A percentile compares a stretch with the other conserved stretches of the same genome.
These are phyloP conservation scores for Plasmodium gonderi DNA, from an alignment of 169 alveolate species.

Conservation along the genomic window DNA sequence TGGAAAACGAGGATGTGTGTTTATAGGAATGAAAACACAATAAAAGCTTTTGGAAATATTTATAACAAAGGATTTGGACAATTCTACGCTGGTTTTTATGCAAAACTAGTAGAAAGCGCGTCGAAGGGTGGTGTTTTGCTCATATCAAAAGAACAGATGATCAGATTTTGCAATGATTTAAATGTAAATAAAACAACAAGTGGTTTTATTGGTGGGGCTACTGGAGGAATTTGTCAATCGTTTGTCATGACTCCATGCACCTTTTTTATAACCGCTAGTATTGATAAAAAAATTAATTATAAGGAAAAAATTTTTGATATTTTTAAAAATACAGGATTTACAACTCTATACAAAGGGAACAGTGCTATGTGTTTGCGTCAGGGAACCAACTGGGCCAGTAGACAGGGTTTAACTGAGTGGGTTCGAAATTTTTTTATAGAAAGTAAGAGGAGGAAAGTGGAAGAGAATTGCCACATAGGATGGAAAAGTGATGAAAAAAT, in stretches of 20 bases:
- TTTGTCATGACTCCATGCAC: conserved; percentile 87
- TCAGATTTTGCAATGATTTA: conserved; percentile 16
- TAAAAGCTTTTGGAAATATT: conserved; percentile 73
- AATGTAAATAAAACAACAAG: conserved; percentile 69
- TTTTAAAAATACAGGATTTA: conserved; percentile 71
- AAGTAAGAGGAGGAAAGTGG: conserved; percentile 17
- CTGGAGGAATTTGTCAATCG: conserved; percentile 84
- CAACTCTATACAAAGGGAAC: conserved; percentile 84
- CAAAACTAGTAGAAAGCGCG: conserved; percentile 81
- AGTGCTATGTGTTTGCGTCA: conserved; percentile 84
- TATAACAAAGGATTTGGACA: conserved; percentile 78
- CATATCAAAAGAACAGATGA: conserved; percentile 77
- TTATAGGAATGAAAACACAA: conserved; percentile 79
- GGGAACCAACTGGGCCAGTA: conserved; percentile 88
- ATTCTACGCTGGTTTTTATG: conserved; percentile 81
- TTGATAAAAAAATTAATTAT: conserved; percentile 77
- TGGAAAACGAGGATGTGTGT: conserved; percentile 89
- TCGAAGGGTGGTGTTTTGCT: conserved; percentile 83
- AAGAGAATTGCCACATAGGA: neutral
- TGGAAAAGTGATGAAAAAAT: neutral
- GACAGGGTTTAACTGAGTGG: conserved; percentile 86
- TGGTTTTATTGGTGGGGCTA: conserved; percentile 85
- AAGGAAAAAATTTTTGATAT: conserved; percentile 16
- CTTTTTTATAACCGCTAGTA: conserved; percentile 83
- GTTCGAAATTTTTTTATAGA: conserved; percentile 35